Base-by-base conservation (phyloP, 164 flowering plant species). In the Liriodendron chinense region DNA sequence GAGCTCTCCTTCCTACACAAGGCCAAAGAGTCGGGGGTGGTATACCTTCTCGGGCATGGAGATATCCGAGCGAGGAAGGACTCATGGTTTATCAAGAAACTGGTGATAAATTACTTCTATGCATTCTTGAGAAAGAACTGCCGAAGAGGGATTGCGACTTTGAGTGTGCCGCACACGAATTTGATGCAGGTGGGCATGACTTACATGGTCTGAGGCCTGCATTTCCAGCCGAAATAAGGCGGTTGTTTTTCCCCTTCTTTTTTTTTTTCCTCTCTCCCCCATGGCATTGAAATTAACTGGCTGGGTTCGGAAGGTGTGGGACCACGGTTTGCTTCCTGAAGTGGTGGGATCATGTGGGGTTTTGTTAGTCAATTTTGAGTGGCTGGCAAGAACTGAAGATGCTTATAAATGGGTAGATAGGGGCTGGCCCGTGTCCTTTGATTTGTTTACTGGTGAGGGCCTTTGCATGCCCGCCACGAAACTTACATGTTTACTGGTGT, bases 141-240 rank as follows among this genome's bases (percentile, higher is more conserved):
- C 90, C 83, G 99, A 80, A 86, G 98, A 74, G 97, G 98, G 23
- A 90, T 82, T 74, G 95, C 99, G 1, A 96, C 87, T 68, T 78
- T 96, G 78, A 92, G 93, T 66, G 99, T 94, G 22, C 99, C 97
- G 10, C 98, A 92, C 83, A 76, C 96, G 8, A 87, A 94, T 81
- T 83, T 94, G 74, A 92, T 96, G 88, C 99, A 94, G 81, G 99
- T 94, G 18, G 91, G 95, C 77, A 96, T 94, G 99, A 92, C 97
- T 22, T 96, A 96, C 83, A 94, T 94, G 99, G 99, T 96, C 65
- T 96, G 86, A 91, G 26, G 22, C 18, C 28, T 25, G 69, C 16
- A 18, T 14, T 66, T 64, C 26, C 24, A 14, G 16, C 28, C 18
- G 69, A 18, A 28, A 14, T 7, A 10, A 14, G 47, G 69, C 43